Percentiles rank a stretch among this genome's conserved stretches.
These are phyloP conservation scores for Microbotryum silenes-acaulis DNA, from an alignment of 1,284 basidiomycete species.

Conservation along the genomic window DNA sequence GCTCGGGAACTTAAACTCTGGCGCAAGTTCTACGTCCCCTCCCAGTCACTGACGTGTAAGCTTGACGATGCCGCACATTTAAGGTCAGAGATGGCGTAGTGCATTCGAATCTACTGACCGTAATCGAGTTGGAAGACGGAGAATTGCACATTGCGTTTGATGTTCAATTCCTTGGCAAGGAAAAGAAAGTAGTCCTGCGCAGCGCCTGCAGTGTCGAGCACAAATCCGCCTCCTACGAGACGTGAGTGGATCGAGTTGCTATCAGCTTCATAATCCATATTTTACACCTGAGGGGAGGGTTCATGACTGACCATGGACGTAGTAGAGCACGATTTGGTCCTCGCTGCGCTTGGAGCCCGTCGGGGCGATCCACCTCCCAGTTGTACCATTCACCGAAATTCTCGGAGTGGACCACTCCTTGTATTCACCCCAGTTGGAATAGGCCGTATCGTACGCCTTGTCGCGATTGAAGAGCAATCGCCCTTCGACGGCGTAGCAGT, in stretches of 20 bases:
- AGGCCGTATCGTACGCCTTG: conserved; percentile 1
- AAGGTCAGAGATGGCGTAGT: no score
- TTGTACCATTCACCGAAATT: conserved; percentile 10
- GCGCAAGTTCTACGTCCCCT: neutral
- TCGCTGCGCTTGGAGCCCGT: conserved; percentile 12
- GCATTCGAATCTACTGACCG: neutral
- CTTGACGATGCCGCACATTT: neutral
- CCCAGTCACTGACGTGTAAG: neutral
- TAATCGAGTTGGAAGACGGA: conserved; percentile 21
- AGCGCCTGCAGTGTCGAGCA: conserved; percentile 13
- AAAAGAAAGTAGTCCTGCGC: conserved; percentile 4
- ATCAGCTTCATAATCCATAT: no score
- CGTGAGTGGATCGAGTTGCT: no score
- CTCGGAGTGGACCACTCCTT: conserved; percentile 6
- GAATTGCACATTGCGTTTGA: conserved; percentile 13
- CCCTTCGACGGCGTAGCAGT: conserved; percentile 5
- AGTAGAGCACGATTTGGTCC: conserved; percentile 15
- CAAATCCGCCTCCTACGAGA: no score
- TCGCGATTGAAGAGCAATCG: conserved; percentile 19
- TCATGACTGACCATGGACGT: conserved; percentile 8
- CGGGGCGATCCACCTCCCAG: conserved; percentile 15
- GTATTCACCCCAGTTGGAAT: neutral
- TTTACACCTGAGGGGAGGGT: no score
- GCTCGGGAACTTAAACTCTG: conserved; percentile 43
- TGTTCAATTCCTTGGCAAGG: conserved; percentile 14